Evolutionary conservation across 768 basidiomycete genomes (phyloP).

Genomic region (Leucogyrophana mollusca): DNA sequence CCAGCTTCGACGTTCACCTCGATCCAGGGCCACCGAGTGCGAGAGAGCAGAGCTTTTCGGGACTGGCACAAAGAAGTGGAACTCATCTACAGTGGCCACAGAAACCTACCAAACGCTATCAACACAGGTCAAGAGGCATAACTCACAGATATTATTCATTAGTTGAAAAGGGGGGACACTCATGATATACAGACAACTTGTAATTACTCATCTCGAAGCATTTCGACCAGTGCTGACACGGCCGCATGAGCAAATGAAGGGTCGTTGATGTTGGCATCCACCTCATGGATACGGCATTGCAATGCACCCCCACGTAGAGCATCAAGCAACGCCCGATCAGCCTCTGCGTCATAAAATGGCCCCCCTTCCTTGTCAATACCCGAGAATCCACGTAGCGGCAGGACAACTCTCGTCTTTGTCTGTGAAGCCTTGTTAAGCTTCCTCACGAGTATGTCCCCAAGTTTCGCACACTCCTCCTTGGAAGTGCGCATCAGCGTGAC

Average conservation of each 20-base stretch:
- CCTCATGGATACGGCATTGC: constrained; percentile 16
- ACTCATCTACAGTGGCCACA: no score
- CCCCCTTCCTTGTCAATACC: constrained; percentile 19
- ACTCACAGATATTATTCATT: no score
- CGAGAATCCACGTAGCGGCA: constrained; percentile 26
- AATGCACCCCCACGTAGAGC: constrained; percentile 13
- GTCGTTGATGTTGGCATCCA: constrained; percentile 26
- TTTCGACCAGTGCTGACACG: constrained; percentile 15
- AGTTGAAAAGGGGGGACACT: no score
- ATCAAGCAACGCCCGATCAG: constrained; percentile 19
- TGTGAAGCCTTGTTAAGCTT: constrained; percentile 17
- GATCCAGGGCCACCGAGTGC: no score
- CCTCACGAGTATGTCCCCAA: constrained; percentile 19
- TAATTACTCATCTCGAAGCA: constrained; percentile 10
- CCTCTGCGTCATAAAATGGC: constrained; percentile 23
- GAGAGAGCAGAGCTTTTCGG: no score
- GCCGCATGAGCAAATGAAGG: constrained; percentile 17
- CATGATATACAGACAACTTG: no score
- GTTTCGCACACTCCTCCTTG: constrained; percentile 16
- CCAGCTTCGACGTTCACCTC: no score
- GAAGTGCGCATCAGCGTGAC: constrained; percentile 32
- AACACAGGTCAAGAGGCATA: no score
- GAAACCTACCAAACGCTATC: no score
- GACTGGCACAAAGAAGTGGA: no score
- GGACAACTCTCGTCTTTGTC: constrained; percentile 17